Evolutionary conservation across 257 asterid genomes (phyloP), one percentile per base, ranked within the genome.

Genomic region (Capsicum chinense): DNA sequence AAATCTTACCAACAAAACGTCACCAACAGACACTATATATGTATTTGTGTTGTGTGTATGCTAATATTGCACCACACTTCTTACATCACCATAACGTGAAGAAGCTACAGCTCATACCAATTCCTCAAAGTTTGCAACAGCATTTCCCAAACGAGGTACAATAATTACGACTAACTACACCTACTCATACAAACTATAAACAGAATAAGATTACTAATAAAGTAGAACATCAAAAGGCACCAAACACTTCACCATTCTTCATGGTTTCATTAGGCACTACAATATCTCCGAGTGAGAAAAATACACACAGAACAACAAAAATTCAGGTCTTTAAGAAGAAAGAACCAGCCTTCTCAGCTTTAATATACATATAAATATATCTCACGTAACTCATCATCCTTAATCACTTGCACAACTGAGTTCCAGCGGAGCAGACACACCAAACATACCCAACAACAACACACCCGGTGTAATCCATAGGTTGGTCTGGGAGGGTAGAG

Each of bases 61-160:
- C 52, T 39, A 66, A 42, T 5, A 35, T 66, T 37, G 15, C 57
- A 48, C 48, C 59, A 48, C 80, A 73, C 57, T 73, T 70, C 56
- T 9, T 42, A 44, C 5, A n/a, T 70, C 56, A 70, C 6, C 79
- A 44, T 44, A 70, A 17, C 2, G 9, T 12, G 35, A 73, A 48
- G 73, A 66, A 66, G n/a, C 10, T 66, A 13, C 47, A 66, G 73
- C 17, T 47, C 37, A 47, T 11, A 73, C 58, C 13, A 13, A 48
- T 73, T 48, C 33, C 59, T 73, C 80, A 73, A 73, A 33, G 14
- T 47, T 74, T 74, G 81, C 81, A 11, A 2, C 42, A 48, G 7
- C 21, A 12, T 7, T 50, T 50, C 19, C 19, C 21, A 21, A 26
- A 74, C 59, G 50, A 50, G 8, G 21, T 19, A 48, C 37, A 6